Evolutionary conservation across 805 yeast species (phyloP), one percentile per base, ranked within the genome.

Genomic region (Starmerella asiatica): DNA sequence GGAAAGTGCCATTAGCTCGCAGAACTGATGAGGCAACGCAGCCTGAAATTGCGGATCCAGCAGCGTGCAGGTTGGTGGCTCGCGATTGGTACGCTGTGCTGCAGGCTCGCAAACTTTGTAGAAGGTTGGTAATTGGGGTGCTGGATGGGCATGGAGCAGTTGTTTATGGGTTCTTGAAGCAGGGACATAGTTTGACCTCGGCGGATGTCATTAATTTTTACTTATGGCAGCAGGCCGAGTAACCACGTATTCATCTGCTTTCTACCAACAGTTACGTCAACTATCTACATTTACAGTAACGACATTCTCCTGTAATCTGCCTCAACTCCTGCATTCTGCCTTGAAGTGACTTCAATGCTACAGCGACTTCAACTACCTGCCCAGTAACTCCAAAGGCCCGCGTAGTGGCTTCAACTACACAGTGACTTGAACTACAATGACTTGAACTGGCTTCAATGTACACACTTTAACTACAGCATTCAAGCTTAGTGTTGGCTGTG

Each of bases 1-100:
- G 62, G 61, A 34, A 40, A 9, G 45, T 49, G 5, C 42, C 36
- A 17, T 19, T 48, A 24, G 48, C 53, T 12, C 48, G 44, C 26
- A 29, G 38, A 6, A 30, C 36, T 4, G 38, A 43, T 18, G 34
- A 36, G 6, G 29, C 30, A 28, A 29, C 18, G 26, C 29, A 39
- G 12, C 42, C 17, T 12, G 37, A 16, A 24, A 30, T 20, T 6
- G 37, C 26, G 15, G 44, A 37, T 16, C 18, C n/a, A 5, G 32
- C 24, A 17, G 1, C 44, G 24, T 41, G 46, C 21, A 16, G 18
- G 5, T 43, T 48, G 16, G 34, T 33, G 11, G 45, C 46, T 5
- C 36, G 39, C 2, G 52, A 48, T 39, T 48, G 49, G 49, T 26
- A 26, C 18, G 32, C 31, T 5, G 47, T 45, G 2, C 33, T 48